Evolutionary conservation across 805 yeast species (phyloP), one percentile per base, ranked within the genome.

Genomic region (Starmera dryadoides): DNA sequence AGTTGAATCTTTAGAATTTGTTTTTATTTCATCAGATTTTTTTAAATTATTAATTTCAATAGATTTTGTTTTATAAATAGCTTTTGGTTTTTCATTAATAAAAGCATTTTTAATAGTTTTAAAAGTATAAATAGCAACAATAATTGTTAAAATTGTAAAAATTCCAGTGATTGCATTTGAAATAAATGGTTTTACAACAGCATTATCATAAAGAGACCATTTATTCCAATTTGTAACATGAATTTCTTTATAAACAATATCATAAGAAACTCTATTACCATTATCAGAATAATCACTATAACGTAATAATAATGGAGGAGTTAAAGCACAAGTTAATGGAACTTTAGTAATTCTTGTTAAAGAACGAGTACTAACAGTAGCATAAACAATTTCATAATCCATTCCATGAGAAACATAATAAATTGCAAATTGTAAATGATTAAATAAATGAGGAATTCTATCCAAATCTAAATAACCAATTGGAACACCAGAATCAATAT

Each of bases 361-460:
- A 1, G 60, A 53, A 17, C 54, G 50, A 4, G 53, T 45, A 4
- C 54, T 42, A 8, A 58, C 50, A 5, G 59, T 51, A 1, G 51
- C 45, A 23, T 56, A 53, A n/a, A 53, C 30, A 11, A 58, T 39
- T 23, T 54, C 52, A 36, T 46, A 53, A 6, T 48, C 48, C 19
- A 44, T 22, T 2, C 56, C 59, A 14, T 42, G 15, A 6, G 47
- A 35, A 16, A 44, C 45, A 34, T 55, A 58, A 18, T 53, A 49
- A 28, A 58, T 43, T 19, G 48, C 43, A 20, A 58, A 52, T 35
- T 58, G 58, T 50, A 57, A 58, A 42, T 58, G 62, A 42, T 58
- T 58, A 41, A 42, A 57, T 6, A 48, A 16, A 37, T 57, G 62
- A 4, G 60, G 57, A 25, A 55, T 45, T 33, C 50, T 53, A 30